Percentiles rank a stretch among this genome's conserved stretches.
Evolutionary conservation across 139 green algal species (phyloP).

Genomic region (Chlamydomonas applanata): DNA sequence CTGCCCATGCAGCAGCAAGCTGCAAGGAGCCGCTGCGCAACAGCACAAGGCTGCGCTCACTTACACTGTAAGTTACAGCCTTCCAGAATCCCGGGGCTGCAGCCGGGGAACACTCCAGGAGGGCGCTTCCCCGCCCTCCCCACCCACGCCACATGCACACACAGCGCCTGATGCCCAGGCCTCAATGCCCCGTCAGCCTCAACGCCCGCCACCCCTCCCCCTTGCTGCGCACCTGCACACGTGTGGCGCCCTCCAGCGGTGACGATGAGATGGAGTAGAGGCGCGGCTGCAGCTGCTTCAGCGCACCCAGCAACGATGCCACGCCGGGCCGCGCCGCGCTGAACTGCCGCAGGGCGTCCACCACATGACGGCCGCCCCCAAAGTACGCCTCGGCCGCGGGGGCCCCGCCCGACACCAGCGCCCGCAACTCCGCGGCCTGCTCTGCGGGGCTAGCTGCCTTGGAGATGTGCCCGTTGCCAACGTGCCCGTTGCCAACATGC

Average conservation of each 20-base stretch:
- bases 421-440: constrained; percentile 7
- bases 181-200: too few species aligned
- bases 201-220: too few species aligned
- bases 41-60: too few species aligned
- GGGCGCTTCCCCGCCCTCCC: too few species aligned
- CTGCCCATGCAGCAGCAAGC: too few species aligned
- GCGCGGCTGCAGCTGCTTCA: constrained; percentile 80
- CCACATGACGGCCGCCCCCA: constrained; percentile 54
- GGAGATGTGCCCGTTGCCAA: not conserved
- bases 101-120: too few species aligned
- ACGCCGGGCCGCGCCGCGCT: not conserved
- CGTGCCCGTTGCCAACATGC: constrained; percentile 1
- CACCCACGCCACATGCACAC: too few species aligned
- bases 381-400: constrained; percentile 54
- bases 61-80: too few species aligned
- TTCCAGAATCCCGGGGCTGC: too few species aligned
- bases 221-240: constrained; percentile 47
- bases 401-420: constrained; percentile 28
- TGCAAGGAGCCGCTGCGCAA: too few species aligned
- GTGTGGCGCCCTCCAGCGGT: constrained; percentile 15
- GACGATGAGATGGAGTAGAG: constrained; percentile 88
- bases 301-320: constrained; percentile 36
- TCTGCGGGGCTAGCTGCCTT: not conserved
- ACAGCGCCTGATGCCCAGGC: too few species aligned
- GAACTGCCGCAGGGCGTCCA: constrained; percentile 74